Conservation (phyloP, 1,139 yeast genomes). For the Pichia sp. region DNA sequence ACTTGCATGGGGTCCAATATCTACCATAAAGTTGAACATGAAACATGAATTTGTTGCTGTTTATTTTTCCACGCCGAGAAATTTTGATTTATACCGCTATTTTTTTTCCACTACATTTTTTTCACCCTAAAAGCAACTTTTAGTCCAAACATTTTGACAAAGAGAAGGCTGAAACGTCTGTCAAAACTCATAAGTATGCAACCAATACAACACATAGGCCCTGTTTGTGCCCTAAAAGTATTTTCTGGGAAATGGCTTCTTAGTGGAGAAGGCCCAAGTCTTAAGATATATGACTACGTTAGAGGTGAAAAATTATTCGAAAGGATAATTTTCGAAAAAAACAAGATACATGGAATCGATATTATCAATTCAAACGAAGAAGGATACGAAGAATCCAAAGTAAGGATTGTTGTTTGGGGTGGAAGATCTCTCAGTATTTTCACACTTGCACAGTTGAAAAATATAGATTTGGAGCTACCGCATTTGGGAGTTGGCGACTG, state of each 20-base stretch:
- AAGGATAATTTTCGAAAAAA: slow-evolving; percentile 55
- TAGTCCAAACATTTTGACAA: neutral
- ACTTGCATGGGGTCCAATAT: too few species aligned
- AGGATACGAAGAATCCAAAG: slow-evolving; percentile 21
- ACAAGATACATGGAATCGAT: slow-evolving; percentile 75
- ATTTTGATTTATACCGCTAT: neutral
- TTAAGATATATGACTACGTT: slow-evolving; percentile 51
- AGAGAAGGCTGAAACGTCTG: neutral
- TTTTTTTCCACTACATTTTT: slow-evolving; percentile 1
- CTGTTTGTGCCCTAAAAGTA: slow-evolving; percentile 64
- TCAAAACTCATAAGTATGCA: slow-evolving; percentile 11
- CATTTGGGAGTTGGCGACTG: slow-evolving; percentile 69
- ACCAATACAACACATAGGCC: slow-evolving; percentile 54
- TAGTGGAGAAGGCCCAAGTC: slow-evolving; percentile 73
- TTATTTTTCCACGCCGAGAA: slow-evolving; percentile 2
- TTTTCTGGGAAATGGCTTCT: slow-evolving; percentile 32
- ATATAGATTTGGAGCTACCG: slow-evolving; percentile 19
- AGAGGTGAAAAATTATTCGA: slow-evolving; percentile 39
- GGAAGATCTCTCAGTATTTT: slow-evolving; percentile 62
- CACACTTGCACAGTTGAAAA: slow-evolving; percentile 31
- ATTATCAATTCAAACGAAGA: slow-evolving; percentile 30
- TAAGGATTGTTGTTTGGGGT: slow-evolving; percentile 56
- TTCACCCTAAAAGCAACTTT: neutral
- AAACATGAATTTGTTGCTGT: neutral
- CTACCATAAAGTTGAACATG: too few species aligned